Evolutionary conservation across 805 yeast species (phyloP).

Genomic region (Yarrowia divulgata): DNA sequence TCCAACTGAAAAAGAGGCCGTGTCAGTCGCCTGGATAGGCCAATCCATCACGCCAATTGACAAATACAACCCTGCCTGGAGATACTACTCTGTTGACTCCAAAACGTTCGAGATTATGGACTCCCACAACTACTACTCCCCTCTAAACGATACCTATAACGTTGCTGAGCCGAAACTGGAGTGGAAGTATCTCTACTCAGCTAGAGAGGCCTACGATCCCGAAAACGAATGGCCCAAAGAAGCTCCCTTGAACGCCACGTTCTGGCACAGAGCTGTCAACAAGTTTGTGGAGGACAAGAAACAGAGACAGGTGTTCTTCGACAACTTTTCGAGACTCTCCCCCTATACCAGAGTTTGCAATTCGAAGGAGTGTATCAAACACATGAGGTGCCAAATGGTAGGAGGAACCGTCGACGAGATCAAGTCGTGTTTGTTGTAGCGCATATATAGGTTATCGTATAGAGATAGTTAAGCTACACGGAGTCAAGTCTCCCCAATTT

Average conservation of each 20-base stretch:
- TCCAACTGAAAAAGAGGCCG: slow-evolving; percentile 49
- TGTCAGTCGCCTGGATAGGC: slow-evolving; percentile 68
- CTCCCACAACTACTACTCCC: slow-evolving; percentile 63
- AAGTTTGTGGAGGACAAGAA: slow-evolving; percentile 52
- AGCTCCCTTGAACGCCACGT: slow-evolving; percentile 70
- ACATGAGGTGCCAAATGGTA: slow-evolving; percentile 5
- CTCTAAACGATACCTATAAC: slow-evolving; percentile 60
- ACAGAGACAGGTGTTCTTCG: slow-evolving; percentile 12
- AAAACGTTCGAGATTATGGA: slow-evolving; percentile 67
- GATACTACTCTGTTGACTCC: slow-evolving; percentile 71
- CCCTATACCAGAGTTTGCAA: slow-evolving; percentile 10
- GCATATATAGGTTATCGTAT: too few species aligned
- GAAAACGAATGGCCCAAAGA: slow-evolving; percentile 63
- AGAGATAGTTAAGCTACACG: too few species aligned
- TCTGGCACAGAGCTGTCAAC: slow-evolving; percentile 58
- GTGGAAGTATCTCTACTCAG: slow-evolving; percentile 68
- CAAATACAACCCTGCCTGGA: slow-evolving; percentile 72
- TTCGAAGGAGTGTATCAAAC: slow-evolving; percentile 3
- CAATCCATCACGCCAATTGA: slow-evolving; percentile 71
- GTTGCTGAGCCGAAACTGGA: slow-evolving; percentile 52
- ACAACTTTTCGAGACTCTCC: slow-evolving; percentile 9
- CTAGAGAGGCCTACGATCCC: slow-evolving; percentile 53
- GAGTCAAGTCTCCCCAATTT: too few species aligned
- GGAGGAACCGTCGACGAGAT: slow-evolving; percentile 3
- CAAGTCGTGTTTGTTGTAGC: not conserved